Evolutionary conservation across 1,284 basidiomycete genomes (phyloP).

Genomic region (Rhodotorula sp.): DNA sequence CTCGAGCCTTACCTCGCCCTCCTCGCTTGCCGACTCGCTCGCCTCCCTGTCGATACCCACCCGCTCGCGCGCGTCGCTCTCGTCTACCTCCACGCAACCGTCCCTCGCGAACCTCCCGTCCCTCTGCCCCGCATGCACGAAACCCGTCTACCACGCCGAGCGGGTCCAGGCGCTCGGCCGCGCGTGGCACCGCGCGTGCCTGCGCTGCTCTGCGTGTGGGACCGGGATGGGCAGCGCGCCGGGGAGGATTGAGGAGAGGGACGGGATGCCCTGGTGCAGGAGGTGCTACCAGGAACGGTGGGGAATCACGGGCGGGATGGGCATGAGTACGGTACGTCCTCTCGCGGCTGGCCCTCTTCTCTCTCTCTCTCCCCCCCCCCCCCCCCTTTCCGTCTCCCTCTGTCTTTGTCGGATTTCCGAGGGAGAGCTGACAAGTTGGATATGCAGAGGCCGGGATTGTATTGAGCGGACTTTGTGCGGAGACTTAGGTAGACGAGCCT

Average conservation of each 20-base stretch:
- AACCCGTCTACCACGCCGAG: slow-evolving; percentile 32
- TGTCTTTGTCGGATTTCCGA: neutral
- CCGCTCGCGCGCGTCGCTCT: neutral
- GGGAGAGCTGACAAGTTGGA: neutral
- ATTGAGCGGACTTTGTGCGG: too few species aligned
- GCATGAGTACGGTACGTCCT: slow-evolving; percentile 17
- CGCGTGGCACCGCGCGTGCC: slow-evolving; percentile 13
- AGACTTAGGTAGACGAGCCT: too few species aligned
- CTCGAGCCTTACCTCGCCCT: neutral
- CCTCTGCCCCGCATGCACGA: slow-evolving; percentile 23
- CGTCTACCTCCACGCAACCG: neutral
- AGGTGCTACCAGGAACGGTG: slow-evolving; percentile 21
- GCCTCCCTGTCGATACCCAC: too few species aligned
- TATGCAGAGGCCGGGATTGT: neutral
- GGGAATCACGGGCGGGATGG: slow-evolving; percentile 16
- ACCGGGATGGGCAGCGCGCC: slow-evolving; percentile 11
- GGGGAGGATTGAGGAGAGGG: slow-evolving; percentile 10
- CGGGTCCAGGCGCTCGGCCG: slow-evolving; percentile 9
- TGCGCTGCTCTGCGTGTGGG: slow-evolving; percentile 29
- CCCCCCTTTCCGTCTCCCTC: neutral
- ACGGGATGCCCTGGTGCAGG: slow-evolving; percentile 22
- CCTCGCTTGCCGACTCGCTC: neutral
- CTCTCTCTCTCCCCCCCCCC: too few species aligned
- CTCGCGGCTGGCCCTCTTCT: too few species aligned
- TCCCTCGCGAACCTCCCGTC: neutral